A percentile compares a stretch with the other conserved stretches of the same genome.
Evolutionary conservation across 345 rosid genomes (phyloP).

Genomic region (Camelina sativa): DNA sequence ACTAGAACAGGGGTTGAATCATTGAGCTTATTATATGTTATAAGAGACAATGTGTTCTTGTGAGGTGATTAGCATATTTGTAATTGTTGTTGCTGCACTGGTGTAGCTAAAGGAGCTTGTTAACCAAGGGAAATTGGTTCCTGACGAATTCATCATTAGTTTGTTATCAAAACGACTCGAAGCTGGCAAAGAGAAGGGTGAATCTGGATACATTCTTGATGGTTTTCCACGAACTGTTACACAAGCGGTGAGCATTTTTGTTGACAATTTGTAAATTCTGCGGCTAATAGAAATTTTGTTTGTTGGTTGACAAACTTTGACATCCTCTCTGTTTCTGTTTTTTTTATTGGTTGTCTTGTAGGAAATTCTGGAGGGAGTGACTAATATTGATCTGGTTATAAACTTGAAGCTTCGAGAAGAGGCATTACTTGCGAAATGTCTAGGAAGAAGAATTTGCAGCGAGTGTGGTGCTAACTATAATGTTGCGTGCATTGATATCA

Average conservation of each 20-base stretch:
- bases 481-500: constrained; percentile 83
- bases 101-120: constrained; percentile 86
- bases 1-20: not conserved
- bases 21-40: not conserved
- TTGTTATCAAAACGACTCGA: constrained; percentile 80
- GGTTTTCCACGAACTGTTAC: constrained; percentile 94
- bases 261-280: constrained; percentile 9
- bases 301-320: not conserved
- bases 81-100: not conserved
- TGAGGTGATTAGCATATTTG: not conserved
- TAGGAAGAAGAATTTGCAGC: constrained; percentile 92
- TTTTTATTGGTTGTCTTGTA: constrained; percentile 34
- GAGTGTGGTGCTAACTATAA: constrained; percentile 93
- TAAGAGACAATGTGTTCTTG: not conserved
- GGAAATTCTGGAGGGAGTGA: constrained; percentile 94
- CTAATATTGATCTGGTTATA: constrained; percentile 76
- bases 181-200: constrained; percentile 75
- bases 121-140: constrained; percentile 80
- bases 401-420: constrained; percentile 89
- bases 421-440: constrained; percentile 90
- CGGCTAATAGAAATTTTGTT: not conserved
- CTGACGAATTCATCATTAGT: constrained; percentile 85
- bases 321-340: not conserved
- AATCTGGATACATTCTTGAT: constrained; percentile 95
- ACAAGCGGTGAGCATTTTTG: constrained; percentile 78